Evolutionary conservation across 139 green algal species (phyloP).

Genomic region (Chlorella sp.): DNA sequence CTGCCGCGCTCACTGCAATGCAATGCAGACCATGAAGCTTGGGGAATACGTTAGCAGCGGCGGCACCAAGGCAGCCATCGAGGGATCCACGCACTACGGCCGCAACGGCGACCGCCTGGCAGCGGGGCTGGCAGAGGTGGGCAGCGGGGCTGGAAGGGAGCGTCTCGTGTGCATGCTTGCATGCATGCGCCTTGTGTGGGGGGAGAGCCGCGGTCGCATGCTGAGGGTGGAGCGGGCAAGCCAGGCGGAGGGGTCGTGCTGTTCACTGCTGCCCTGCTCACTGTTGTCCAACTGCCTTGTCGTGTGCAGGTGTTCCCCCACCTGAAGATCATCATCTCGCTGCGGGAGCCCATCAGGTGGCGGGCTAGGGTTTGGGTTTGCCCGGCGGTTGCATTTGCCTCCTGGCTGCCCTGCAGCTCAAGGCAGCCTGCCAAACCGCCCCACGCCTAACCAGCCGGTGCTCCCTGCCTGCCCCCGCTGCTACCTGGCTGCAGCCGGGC

Average conservation of each 20-base stretch:
- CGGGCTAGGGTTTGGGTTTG: too few species aligned
- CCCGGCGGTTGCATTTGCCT: too few species aligned
- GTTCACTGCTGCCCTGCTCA: too few species aligned
- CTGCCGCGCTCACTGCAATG: neutral
- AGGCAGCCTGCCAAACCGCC: too few species aligned
- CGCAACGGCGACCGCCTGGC: neutral
- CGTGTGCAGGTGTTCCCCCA: neutral
- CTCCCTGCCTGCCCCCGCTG: neutral
- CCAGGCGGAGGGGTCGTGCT: too few species aligned
- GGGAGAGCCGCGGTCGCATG: too few species aligned
- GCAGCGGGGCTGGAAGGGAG: too few species aligned
- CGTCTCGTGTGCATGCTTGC: too few species aligned
- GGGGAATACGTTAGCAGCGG: neutral
- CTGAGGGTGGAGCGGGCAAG: too few species aligned
- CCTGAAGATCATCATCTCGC: neutral
- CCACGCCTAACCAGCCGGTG: neutral
- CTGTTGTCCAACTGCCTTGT: too few species aligned
- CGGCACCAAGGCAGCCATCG: neutral
- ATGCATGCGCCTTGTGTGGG: too few species aligned
- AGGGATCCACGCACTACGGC: neutral
- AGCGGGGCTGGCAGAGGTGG: neutral
- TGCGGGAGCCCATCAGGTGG: slow-evolving; percentile 5
- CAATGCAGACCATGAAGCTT: neutral
- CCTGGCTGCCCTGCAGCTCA: too few species aligned
- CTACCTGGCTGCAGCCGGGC: neutral